These are phyloP conservation scores for Fraxinus americana DNA, from an alignment of 257 asterid species.

Conservation along the genomic window DNA sequence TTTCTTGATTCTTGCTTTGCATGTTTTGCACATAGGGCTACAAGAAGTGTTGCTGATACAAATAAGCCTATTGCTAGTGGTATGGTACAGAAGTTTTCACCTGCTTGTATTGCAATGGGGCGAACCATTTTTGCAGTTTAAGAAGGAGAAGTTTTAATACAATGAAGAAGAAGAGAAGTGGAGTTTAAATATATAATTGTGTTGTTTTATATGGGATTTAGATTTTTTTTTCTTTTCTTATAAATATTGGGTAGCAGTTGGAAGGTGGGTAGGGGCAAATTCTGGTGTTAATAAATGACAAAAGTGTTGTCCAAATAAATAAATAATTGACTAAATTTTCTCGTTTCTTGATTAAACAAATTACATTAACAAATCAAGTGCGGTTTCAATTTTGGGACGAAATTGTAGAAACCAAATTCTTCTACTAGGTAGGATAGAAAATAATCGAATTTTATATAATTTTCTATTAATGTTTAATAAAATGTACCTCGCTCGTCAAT, in stretches of 20 bases:
- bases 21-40: slow-evolving; percentile 68
- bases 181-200: not conserved
- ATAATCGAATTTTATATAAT: no score
- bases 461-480: no score
- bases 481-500: not conserved
- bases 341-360: slow-evolving; percentile 27
- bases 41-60: slow-evolving; percentile 49
- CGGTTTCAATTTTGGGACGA: not conserved
- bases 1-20: slow-evolving; percentile 33
- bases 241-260: slow-evolving; percentile 37
- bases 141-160: not conserved
- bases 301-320: no score
- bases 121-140: slow-evolving; percentile 51
- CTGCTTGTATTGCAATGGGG: slow-evolving; percentile 28
- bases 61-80: slow-evolving; percentile 65
- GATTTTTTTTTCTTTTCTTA: not conserved
- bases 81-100: slow-evolving; percentile 33
- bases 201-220: slow-evolving; percentile 25
- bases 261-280: slow-evolving; percentile 35
- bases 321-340: not conserved
- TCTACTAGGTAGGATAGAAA: not conserved
- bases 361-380: slow-evolving; percentile 16
- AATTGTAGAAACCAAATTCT: slow-evolving; percentile 18
- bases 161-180: not conserved
- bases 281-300: slow-evolving; percentile 24